These are phyloP conservation scores for Dichomitus squalens DNA, from an alignment of 1,284 basidiomycete species.

Conservation along the genomic window DNA sequence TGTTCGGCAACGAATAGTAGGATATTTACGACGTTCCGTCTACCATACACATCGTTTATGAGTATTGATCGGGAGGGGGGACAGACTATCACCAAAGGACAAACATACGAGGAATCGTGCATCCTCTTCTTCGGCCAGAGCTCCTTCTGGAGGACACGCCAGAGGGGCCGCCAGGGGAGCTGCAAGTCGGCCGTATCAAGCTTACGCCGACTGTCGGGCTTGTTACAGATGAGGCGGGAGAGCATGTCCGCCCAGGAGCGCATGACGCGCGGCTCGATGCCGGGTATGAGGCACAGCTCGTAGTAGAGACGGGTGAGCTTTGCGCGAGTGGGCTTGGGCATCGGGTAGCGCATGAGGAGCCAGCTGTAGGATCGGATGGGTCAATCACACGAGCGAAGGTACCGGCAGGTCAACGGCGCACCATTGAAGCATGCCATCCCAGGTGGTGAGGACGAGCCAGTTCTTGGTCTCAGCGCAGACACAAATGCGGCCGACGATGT, in stretches of 20 bases:
- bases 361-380: slow-evolving; percentile 53
- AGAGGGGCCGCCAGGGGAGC: slow-evolving; percentile 76
- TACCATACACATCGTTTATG: slow-evolving; percentile 24
- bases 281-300: slow-evolving; percentile 74
- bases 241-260: slow-evolving; percentile 77
- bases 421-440: slow-evolving; percentile 77
- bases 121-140: slow-evolving; percentile 71
- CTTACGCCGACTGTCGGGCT: slow-evolving; percentile 61
- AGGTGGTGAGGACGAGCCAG: slow-evolving; percentile 70
- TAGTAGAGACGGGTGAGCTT: slow-evolving; percentile 83
- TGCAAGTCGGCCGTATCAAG: slow-evolving; percentile 71
- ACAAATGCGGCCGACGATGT: slow-evolving; percentile 72
- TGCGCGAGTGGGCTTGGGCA: slow-evolving; percentile 73
- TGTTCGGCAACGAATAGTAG: slow-evolving; percentile 74
- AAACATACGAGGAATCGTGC: slow-evolving; percentile 48
- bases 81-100: not conserved
- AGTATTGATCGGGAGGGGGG: not conserved
- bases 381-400: slow-evolving; percentile 6
- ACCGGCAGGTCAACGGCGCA: slow-evolving; percentile 40
- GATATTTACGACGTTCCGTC: slow-evolving; percentile 69
- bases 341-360: slow-evolving; percentile 82
- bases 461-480: slow-evolving; percentile 79
- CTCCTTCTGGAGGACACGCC: slow-evolving; percentile 71
- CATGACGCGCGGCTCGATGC: slow-evolving; percentile 71
- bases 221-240: slow-evolving; percentile 67